Percentiles rank a stretch among this genome's conserved stretches.
phyloP scores from a whole-genome alignment of 2,329 filamentous ascomycete genomes.

The Didymella lethalis region DNA sequence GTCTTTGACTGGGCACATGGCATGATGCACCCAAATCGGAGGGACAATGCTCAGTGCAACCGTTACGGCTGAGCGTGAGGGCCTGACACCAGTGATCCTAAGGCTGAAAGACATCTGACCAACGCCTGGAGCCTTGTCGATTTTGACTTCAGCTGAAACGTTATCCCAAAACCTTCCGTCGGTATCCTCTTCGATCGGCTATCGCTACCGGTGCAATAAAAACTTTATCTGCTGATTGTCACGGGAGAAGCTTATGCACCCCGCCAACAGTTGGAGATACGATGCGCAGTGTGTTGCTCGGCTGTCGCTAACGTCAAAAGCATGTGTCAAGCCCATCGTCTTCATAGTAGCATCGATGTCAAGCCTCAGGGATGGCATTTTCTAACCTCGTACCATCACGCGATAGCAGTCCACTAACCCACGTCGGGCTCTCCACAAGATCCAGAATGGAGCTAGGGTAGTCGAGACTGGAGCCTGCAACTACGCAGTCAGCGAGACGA shows the following conservation, averaged over 20 bases:
- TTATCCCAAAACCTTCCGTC: background rate
- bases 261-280: background rate
- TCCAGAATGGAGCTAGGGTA: background rate
- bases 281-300: background rate
- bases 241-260: background rate
- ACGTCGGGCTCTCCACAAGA: background rate
- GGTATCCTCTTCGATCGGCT: background rate
- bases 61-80: background rate
- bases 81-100: background rate
- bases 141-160: conserved; percentile 1
- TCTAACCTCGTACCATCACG: background rate
- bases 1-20: background rate
- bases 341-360: background rate
- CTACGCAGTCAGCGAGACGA: background rate
- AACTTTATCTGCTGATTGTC: background rate
- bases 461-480: background rate
- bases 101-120: background rate
- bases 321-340: background rate
- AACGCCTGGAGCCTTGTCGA: background rate
- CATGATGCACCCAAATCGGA: background rate
- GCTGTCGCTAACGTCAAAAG: background rate
- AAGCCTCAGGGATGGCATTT: background rate
- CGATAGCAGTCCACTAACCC: background rate
- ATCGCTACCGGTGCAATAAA: background rate
- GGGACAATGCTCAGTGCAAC: background rate